Base-by-base conservation (phyloP, 495 filamentous ascomycete genomes). In the Alectoria sarmentosa region DNA sequence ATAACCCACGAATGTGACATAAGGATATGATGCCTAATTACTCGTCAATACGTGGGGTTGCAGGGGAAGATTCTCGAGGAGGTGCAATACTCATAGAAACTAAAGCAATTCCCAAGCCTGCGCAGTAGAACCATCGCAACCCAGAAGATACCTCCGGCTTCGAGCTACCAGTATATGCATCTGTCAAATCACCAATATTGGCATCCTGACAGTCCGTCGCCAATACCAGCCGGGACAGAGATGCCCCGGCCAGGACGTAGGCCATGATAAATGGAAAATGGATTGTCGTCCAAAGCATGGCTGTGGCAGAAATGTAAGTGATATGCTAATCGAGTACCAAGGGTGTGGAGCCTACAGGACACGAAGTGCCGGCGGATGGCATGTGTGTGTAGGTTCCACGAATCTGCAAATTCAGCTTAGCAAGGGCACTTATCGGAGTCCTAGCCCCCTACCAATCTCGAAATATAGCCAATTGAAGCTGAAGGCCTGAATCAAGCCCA, bases 381-480 rank as follows among this genome's bases (percentile, higher is more conserved):
- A 72, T 86, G 84, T 8, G 73, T 71, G 58, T 76, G 77, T 26
- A 86, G 71, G 66, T 84, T 82, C 60, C 72, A 75, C 36, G 75
- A 75, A 71, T 86, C 61, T 63, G 34, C 8, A 26, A 23, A 36
- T 23, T 19, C 28, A 3, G 23, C 15, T 49, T n/a, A 56, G 37
- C 52, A 57, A 36, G 6, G 48, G 15, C 7, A 10, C 26, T 11
- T 28, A 32, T 1, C 32, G 23, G 17, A 15, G 28, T 30, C 49
- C 32, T 65, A 44, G 1, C 8, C 36, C 23, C 23, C 34, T 58
- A 65, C 63, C 84, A 41, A 86, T 76, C 69, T 86, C 83, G 62
- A 86, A 86, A 69, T 86, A 86, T 19, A 86, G 73, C 83, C 83
- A 85, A 69, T 86, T 86, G 74, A 85, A 85, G 63, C 76, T 73